These are phyloP conservation scores for Chaetomium cochliodes DNA, from an alignment of 495 filamentous ascomycete species.

Conservation along the genomic window DNA sequence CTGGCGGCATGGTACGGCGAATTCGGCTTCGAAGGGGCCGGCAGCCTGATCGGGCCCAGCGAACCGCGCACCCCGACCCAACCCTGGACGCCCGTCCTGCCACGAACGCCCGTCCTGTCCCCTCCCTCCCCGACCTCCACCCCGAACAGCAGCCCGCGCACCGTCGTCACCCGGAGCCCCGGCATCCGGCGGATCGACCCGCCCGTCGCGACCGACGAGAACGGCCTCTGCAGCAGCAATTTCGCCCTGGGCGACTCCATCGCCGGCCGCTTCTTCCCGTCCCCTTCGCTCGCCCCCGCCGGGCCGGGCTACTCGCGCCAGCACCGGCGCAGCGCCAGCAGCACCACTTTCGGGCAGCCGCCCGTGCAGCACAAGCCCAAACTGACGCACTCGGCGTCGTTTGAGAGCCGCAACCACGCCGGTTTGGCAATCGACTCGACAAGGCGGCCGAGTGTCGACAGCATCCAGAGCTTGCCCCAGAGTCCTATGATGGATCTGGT, in stretches of 20 bases:
- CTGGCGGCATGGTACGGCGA: conserved; percentile 45
- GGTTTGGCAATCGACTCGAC: conserved; percentile 27
- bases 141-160: conserved; percentile 33
- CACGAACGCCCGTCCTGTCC: conserved; percentile 18
- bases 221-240: background rate
- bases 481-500: conserved; percentile 53
- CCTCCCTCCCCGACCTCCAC: conserved; percentile 27
- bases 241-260: conserved; percentile 14
- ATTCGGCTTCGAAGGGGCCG: conserved; percentile 41
- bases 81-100: conserved; percentile 15
- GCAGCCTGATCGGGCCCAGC: conserved; percentile 35
- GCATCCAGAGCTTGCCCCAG: conserved; percentile 46
- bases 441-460: conserved; percentile 29
- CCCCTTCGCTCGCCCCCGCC: background rate
- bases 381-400: background rate
- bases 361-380: background rate
- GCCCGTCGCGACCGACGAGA: background rate
- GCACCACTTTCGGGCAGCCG: conserved; percentile 13
- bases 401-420: conserved; percentile 17
- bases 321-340: conserved; percentile 25
- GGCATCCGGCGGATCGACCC: conserved; percentile 24
- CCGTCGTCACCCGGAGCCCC: conserved; percentile 12
- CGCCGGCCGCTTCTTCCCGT: conserved; percentile 21
- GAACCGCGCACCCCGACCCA: conserved; percentile 17
- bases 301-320: conserved; percentile 3